A percentile compares a stretch with the other conserved stretches of the same genome.
Evolutionary conservation across 495 filamentous ascomycete species (phyloP).

Genomic region (Lophiostoma macrostomum): DNA sequence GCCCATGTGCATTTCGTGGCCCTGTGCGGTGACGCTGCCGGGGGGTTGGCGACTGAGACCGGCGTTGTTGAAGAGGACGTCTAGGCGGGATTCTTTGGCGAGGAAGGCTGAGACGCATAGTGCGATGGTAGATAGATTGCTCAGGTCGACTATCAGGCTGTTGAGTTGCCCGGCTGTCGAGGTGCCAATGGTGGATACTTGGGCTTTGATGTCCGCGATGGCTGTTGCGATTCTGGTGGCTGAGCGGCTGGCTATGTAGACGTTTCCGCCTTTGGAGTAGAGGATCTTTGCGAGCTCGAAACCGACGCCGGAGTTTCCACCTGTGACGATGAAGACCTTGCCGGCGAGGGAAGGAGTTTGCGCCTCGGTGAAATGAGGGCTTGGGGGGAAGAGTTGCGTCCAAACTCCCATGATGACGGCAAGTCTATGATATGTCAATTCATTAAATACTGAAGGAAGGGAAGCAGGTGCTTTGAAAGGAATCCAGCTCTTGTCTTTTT

Average conservation of each 20-base stretch:
- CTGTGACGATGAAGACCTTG: constrained; percentile 50
- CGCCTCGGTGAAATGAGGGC: constrained; percentile 17
- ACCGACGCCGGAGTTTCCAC: constrained; percentile 50
- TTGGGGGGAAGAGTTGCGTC: constrained; percentile 20
- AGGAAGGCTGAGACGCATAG: constrained; percentile 43
- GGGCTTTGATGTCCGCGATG: constrained; percentile 31
- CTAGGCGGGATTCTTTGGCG: constrained; percentile 41
- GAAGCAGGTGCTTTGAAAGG: too few species aligned
- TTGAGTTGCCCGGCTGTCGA: too few species aligned
- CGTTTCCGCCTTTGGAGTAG: constrained; percentile 47
- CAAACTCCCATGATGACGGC: neutral
- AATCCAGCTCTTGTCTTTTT: too few species aligned
- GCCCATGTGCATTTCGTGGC: constrained; percentile 18
- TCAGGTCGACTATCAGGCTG: constrained; percentile 40
- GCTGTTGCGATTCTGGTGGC: constrained; percentile 37
- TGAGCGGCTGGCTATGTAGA: constrained; percentile 54
- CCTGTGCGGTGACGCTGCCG: constrained; percentile 40
- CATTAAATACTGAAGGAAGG: too few species aligned
- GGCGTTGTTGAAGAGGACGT: constrained; percentile 54
- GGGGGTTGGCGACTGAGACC: constrained; percentile 44
- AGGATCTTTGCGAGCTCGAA: constrained; percentile 48
- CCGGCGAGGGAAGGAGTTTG: constrained; percentile 13
- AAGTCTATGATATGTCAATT: too few species aligned
- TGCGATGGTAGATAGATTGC: constrained; percentile 47
- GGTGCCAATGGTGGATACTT: too few species aligned